These are phyloP conservation scores for Diaporthe capsici DNA, from an alignment of 2,329 filamentous ascomycete genomes.

Conservation along the genomic window DNA sequence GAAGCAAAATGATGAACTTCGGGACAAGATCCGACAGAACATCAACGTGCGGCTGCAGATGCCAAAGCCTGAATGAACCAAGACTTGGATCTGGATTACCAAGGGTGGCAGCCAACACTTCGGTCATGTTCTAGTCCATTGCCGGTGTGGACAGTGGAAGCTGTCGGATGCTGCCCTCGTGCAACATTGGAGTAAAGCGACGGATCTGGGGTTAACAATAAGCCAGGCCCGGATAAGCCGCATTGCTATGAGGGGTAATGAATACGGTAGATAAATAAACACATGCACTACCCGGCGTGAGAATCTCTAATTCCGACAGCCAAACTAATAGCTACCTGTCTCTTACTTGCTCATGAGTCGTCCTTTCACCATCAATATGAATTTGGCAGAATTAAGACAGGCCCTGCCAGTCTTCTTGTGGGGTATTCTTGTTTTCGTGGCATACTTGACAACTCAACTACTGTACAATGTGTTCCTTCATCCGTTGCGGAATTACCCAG, in stretches of 20 bases:
- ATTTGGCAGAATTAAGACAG: neutral
- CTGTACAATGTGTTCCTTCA: slow-evolving; percentile 43
- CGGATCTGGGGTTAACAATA: neutral
- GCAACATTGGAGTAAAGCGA: neutral
- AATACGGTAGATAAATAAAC: neutral
- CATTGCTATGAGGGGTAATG: neutral
- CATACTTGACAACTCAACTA: neutral
- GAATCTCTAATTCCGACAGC: neutral
- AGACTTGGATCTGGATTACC: neutral
- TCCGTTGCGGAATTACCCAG: slow-evolving; percentile 43
- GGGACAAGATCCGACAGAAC: neutral
- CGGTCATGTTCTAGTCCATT: neutral
- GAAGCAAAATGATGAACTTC: neutral
- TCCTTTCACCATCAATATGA: neutral
- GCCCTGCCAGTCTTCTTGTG: neutral
- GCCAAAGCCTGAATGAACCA: neutral
- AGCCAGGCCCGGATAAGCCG: neutral
- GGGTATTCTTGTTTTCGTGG: neutral
- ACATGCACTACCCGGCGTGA: neutral
- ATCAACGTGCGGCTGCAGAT: neutral
- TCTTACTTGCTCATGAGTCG: neutral
- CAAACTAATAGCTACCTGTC: neutral
- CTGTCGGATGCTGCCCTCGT: neutral
- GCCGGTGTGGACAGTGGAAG: neutral
- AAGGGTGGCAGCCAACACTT: neutral